Percentiles rank a stretch among this genome's conserved stretches.
Evolutionary conservation across 2,329 filamentous ascomycete genomes (phyloP).

Genomic region (Cyphellophora europaea): DNA sequence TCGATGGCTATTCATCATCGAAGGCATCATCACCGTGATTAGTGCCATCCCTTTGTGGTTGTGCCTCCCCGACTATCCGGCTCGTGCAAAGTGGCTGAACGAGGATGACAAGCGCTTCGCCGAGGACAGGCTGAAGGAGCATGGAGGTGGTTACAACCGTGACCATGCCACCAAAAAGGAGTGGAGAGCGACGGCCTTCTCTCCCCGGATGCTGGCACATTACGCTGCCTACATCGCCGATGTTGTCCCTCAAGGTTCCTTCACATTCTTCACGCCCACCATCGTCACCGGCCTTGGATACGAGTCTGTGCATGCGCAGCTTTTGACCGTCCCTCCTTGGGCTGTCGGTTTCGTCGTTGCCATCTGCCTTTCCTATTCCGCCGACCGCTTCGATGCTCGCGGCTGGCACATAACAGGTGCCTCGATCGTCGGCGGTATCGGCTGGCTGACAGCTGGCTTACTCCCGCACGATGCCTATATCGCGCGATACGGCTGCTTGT

Average conservation of each 20-base stretch:
- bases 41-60: constrained; percentile 29
- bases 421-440: constrained; percentile 42
- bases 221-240: constrained; percentile 14
- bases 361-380: constrained; percentile 11
- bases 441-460: constrained; percentile 55
- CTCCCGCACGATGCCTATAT: constrained; percentile 52
- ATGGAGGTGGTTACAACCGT: constrained; percentile 25
- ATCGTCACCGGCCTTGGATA: constrained; percentile 16
- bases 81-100: constrained; percentile 34
- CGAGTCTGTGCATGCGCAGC: constrained; percentile 17
- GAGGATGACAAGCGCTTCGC: constrained; percentile 35
- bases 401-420: constrained; percentile 42
- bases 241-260: constrained; percentile 13
- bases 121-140: constrained; percentile 30
- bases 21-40: constrained; percentile 28
- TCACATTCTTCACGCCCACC: constrained; percentile 16
- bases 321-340: constrained; percentile 21
- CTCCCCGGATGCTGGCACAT: constrained; percentile 15
- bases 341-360: constrained; percentile 13
- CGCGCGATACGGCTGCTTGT: constrained; percentile 59
- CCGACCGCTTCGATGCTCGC: constrained; percentile 23
- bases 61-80: constrained; percentile 33
- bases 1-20: constrained; percentile 35
- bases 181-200: constrained; percentile 10
- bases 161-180: constrained; percentile 12